Base-by-base conservation (phyloP, 257 asterid species). In the Cruciata laevipes region DNA sequence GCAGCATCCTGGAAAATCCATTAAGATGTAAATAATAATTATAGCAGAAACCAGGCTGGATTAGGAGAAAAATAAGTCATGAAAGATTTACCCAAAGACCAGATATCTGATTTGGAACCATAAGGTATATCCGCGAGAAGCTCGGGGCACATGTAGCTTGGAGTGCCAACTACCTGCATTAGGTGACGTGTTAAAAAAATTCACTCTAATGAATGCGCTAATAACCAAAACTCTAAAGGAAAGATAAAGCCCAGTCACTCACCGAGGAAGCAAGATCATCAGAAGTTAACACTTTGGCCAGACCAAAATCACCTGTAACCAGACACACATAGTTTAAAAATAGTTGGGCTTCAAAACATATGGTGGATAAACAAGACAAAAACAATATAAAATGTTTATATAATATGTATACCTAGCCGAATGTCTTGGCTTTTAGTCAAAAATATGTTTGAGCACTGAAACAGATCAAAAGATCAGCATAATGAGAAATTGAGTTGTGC, bases 81-180 rank as follows among this genome's bases (percentile, higher is more conserved):
- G 68, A 62, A 71, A 65, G 42, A 65, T 63, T 80, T 78, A 90
- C 99, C 99, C 77, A 94, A 76, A 69, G 99, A 94, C 99, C 99
- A 94, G 71, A 94, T 94, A 76, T 94, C 98, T 4, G 99, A 94
- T 76, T 94, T 94, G 66, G 90, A 90, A 69, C 99, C 99, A 60
- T 94, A 94, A 30, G 99, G 99, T 85, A 94, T 88, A 78, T 94
- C 99, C 8, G 98, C 99, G 66, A 94, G 99, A 80, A 94, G 99
- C 87, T 94, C 98, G 0, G 98, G 99, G 81, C 99, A 90, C 99
- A 94, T 94, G 82, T 94, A 94, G 82, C 94, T 94, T 21, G 99
- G 99, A 42, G 99, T 94, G 52, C 99, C 99, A 82, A 94, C 99
- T 4, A 94, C 96, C 99, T 90, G 87, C 76, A 83, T 35, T 27